Conservation (phyloP, 2,329 filamentous ascomycete species). For the Phaeosphaeriaceae sp. region DNA sequence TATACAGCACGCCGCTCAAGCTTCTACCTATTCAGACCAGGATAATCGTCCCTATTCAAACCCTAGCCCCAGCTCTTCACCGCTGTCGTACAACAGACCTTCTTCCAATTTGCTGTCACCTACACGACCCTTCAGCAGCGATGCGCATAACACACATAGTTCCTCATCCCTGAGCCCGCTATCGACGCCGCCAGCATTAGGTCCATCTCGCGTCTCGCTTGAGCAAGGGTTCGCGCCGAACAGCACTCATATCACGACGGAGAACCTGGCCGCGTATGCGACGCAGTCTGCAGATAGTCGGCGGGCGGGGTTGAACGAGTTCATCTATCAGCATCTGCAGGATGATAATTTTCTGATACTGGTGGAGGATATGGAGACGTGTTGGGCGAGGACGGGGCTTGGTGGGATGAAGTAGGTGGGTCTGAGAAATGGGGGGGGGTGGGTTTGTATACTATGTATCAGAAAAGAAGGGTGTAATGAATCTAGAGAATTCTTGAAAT, state of each 20-base stretch:
- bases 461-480: too few relatives aligned
- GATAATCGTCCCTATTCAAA: slow-evolving; percentile 11
- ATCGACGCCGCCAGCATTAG: slow-evolving; percentile 12
- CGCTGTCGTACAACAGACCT: slow-evolving; percentile 8
- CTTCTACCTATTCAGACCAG: slow-evolving; percentile 2
- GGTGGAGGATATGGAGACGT: slow-evolving; percentile 57
- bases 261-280: slow-evolving; percentile 42
- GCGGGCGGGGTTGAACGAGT: slow-evolving; percentile 54
- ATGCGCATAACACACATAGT: slow-evolving; percentile 8
- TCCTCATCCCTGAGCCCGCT: slow-evolving; percentile 2
- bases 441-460: too few relatives aligned
- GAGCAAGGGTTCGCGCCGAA: neutral
- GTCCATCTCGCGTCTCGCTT: neutral
- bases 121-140: slow-evolving; percentile 17
- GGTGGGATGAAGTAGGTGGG: slow-evolving; percentile 15
- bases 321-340: slow-evolving; percentile 58
- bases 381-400: slow-evolving; percentile 50
- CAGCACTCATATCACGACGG: neutral
- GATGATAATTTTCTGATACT: slow-evolving; percentile 58
- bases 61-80: slow-evolving; percentile 17
- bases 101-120: slow-evolving; percentile 20
- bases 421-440: too few relatives aligned
- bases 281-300: slow-evolving; percentile 51
- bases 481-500: too few relatives aligned
- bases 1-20: neutral